Conservation (phyloP, 345 rosid species). For the Populus euphratica region DNA sequence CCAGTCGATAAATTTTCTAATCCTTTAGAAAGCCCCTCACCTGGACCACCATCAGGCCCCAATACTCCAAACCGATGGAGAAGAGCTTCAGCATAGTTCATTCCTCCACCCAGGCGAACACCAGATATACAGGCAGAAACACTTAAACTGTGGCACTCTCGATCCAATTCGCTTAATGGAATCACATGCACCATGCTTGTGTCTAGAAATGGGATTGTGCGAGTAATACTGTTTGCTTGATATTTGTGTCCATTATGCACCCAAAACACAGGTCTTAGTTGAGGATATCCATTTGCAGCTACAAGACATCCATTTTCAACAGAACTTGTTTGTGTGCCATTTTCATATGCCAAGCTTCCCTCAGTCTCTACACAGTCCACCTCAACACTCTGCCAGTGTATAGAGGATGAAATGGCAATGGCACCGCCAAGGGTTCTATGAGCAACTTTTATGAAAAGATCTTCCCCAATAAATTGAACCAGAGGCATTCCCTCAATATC, state of each 20-base stretch:
- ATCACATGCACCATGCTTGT: conserved; percentile 71
- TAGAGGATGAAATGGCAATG: conserved; percentile 72
- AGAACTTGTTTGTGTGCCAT: conserved; percentile 19
- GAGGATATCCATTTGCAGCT: conserved; percentile 41
- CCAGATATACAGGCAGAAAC: conserved; percentile 80
- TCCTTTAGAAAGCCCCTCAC: conserved; percentile 78
- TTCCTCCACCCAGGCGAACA: conserved; percentile 92
- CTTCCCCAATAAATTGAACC: conserved; percentile 82
- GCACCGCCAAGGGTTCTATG: conserved; percentile 99
- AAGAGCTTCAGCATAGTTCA: conserved; percentile 83
- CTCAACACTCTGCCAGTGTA: conserved; percentile 77
- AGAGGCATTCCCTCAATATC: conserved; percentile 68
- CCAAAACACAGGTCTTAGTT: conserved; percentile 88
- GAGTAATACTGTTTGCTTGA: conserved; percentile 35
- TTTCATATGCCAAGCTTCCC: conserved; percentile 37
- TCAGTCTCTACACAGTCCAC: conserved; percentile 84
- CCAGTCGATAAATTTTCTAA: conserved; percentile 71
- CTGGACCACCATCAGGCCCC: conserved; percentile 93
- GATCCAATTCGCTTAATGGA: conserved; percentile 78
- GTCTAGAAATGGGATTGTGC: conserved; percentile 62
- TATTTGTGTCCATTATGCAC: conserved; percentile 50
- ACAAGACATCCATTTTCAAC: conserved; percentile 38
- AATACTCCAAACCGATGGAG: conserved; percentile 91
- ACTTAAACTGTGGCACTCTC: conserved; percentile 79
- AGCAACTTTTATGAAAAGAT: conserved; percentile 65